These are phyloP conservation scores for Pelargonium nanum DNA, from an alignment of 345 rosid genomes.

Conservation along the genomic window DNA sequence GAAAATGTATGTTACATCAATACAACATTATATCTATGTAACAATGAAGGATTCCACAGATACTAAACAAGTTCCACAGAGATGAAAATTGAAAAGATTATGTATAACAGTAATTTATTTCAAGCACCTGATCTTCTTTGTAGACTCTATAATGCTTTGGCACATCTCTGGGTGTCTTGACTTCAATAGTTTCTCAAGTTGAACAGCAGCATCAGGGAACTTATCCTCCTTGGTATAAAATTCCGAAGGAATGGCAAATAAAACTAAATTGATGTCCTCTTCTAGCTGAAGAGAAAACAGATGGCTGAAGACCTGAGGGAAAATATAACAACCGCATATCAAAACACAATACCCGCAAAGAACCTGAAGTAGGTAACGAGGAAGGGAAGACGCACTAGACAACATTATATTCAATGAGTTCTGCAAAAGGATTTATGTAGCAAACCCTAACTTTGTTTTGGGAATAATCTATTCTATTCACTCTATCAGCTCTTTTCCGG, in stretches of 20 bases:
- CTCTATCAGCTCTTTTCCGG: no score
- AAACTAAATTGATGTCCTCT: slow-evolving; percentile 66
- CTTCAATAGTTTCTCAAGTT: slow-evolving; percentile 43
- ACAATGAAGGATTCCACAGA: background rate
- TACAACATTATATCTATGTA: background rate
- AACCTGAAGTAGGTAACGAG: background rate
- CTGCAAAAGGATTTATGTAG: no score
- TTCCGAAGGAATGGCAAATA: slow-evolving; percentile 57
- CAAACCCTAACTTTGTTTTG: no score
- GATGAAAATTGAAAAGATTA: background rate
- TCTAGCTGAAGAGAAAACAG: slow-evolving; percentile 71
- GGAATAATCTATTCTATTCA: no score
- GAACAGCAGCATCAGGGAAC: slow-evolving; percentile 33
- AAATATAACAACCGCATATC: background rate
- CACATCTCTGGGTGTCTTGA: slow-evolving; percentile 41
- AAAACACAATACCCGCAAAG: background rate
- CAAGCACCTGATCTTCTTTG: slow-evolving; percentile 52
- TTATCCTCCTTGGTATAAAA: slow-evolving; percentile 25
- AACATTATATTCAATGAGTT: no score
- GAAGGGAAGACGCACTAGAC: no score
- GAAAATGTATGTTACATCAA: background rate
- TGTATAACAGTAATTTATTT: slow-evolving; percentile 18
- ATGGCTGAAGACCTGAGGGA: slow-evolving; percentile 49
- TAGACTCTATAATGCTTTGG: slow-evolving; percentile 41
- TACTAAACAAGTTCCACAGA: background rate